Evolutionary conservation across 148 eudicot genomes (phyloP).

Genomic region (Mesembryanthemum crystallinum): DNA sequence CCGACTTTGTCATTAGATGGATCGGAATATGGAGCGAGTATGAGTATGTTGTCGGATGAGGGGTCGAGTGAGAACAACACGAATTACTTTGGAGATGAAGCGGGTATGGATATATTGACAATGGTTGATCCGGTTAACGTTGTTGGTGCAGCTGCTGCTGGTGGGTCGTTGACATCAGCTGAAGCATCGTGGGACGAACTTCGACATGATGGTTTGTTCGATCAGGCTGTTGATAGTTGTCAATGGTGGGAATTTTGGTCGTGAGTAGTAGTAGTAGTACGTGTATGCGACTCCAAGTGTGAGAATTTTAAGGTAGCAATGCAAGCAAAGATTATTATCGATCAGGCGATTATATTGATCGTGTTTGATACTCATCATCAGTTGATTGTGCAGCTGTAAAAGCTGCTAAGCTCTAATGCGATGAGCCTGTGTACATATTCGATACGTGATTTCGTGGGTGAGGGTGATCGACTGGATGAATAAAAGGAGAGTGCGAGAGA

Average conservation of each 20-base stretch:
- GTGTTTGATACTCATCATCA: too few relatives aligned
- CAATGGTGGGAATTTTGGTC: slow-evolving; percentile 79
- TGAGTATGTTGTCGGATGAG: slow-evolving; percentile 39
- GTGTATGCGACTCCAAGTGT: too few relatives aligned
- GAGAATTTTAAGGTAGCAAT: too few relatives aligned
- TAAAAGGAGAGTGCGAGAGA: too few relatives aligned
- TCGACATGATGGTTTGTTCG: slow-evolving; percentile 31
- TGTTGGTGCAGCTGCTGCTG: slow-evolving; percentile 8
- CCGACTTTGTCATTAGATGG: slow-evolving; percentile 30
- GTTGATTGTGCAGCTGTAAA: too few relatives aligned
- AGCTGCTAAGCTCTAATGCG: too few relatives aligned
- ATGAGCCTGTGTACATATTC: too few relatives aligned
- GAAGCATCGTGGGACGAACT: slow-evolving; percentile 41
- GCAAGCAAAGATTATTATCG: too few relatives aligned
- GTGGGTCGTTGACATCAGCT: slow-evolving; percentile 30
- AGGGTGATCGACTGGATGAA: too few relatives aligned
- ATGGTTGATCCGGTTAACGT: slow-evolving; percentile 35
- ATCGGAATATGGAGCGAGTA: slow-evolving; percentile 31
- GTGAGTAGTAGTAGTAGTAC: too few relatives aligned
- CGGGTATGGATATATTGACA: slow-evolving; percentile 23
- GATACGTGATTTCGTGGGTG: too few relatives aligned
- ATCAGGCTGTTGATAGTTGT: slow-evolving; percentile 29
- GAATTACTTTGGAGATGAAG: slow-evolving; percentile 33
- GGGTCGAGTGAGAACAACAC: slow-evolving; percentile 31
- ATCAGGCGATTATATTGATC: too few relatives aligned